Conservation (phyloP, 495 filamentous ascomycete genomes). For the Choiromyces venosus region DNA sequence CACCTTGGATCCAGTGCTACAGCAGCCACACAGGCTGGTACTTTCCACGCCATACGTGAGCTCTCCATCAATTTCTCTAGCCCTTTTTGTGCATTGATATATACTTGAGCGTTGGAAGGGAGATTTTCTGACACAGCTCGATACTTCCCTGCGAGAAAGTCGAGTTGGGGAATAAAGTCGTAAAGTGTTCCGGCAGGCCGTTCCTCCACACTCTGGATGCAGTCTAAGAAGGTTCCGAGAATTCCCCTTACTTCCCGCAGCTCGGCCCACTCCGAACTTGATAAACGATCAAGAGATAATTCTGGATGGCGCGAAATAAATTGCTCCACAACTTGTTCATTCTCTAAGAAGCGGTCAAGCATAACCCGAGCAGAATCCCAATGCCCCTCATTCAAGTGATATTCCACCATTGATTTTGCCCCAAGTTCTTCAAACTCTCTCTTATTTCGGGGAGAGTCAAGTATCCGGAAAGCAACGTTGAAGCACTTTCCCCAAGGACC, state of each 20-base stretch:
- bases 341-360: slow-evolving; percentile 1
- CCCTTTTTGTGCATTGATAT: not conserved
- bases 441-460: not conserved
- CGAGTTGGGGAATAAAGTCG: not conserved
- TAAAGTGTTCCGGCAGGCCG: not conserved
- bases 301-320: not conserved
- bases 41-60: not conserved
- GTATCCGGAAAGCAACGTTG: not conserved
- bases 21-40: not conserved
- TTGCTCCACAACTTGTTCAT: not conserved
- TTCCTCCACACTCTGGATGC: not conserved
- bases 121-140: not conserved
- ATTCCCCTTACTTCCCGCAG: not conserved
- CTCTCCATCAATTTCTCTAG: not conserved
- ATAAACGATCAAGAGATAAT: not conserved
- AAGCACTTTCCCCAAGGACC: not conserved
- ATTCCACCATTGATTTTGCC: not conserved
- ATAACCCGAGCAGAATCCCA: not conserved
- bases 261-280: not conserved
- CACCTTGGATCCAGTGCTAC: not conserved
- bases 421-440: not conserved
- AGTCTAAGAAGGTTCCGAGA: slow-evolving; percentile 1
- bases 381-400: not conserved
- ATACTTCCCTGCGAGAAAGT: not conserved
- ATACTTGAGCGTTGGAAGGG: not conserved